Percentiles rank a stretch among this genome's conserved stretches.
phyloP scores from a whole-genome alignment of 352 stramenopile genomes.

The Pythium vanterpoolii region DNA sequence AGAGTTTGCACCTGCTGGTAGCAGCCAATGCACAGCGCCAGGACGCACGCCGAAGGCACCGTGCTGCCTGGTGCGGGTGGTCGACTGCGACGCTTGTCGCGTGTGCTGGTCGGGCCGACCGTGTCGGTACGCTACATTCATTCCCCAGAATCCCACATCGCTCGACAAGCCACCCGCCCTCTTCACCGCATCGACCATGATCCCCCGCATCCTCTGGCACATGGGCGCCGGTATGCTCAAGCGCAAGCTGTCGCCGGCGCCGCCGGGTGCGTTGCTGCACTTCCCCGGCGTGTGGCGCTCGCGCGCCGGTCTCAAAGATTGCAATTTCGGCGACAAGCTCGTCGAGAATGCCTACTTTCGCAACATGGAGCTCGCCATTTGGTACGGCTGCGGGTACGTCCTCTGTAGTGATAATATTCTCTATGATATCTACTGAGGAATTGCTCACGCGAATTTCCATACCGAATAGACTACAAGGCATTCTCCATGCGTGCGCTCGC shows the following conservation, averaged over 20 bases:
- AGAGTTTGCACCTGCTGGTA: too few species aligned
- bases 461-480: constrained; percentile 35
- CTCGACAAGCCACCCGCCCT: background rate
- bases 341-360: constrained; percentile 68
- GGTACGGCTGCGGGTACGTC: constrained; percentile 63
- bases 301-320: constrained; percentile 55
- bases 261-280: constrained; percentile 45
- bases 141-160: background rate
- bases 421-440: too few species aligned
- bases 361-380: constrained; percentile 72
- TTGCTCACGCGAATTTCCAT: background rate
- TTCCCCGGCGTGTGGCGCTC: constrained; percentile 59
- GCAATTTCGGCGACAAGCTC: constrained; percentile 46
- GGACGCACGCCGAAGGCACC: background rate
- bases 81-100: constrained; percentile 1
- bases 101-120: too few species aligned
- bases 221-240: constrained; percentile 52
- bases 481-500: constrained; percentile 46
- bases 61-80: background rate
- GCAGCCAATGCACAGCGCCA: background rate
- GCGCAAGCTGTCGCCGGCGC: constrained; percentile 38
- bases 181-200: constrained; percentile 32
- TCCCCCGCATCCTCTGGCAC: constrained; percentile 69
- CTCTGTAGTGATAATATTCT: too few species aligned
- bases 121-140: background rate